Base-by-base conservation (phyloP, 345 rosid genomes). In the Viola odorata region DNA sequence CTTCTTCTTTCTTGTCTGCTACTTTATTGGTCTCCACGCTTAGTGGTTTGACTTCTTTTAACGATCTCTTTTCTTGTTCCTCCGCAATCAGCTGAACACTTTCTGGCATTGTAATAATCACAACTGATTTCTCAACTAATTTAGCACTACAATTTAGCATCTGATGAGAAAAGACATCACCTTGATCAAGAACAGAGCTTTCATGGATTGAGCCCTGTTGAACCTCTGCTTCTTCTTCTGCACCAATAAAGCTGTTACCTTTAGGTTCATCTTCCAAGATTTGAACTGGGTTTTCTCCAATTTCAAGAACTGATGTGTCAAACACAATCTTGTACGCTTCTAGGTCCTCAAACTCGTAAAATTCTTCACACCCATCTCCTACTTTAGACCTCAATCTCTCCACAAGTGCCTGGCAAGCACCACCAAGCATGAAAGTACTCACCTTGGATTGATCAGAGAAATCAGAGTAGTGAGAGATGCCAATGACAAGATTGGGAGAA, bases 251-350 rank as follows among this genome's bases (percentile, higher is more conserved):
- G 39, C 55, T 42, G 11, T 58, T 38, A 58, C 54, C 69, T 45
- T 61, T 45, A 45, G 48, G 58, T 70, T 57, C 73, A 45, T 66
- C 73, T 4, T 65, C 72, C 11, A 61, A 50, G 42, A 48, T 62
- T 7, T 67, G 55, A 45, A 37, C 63, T 5, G 53, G 65, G 60
- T 44, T 55, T 16, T 66, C 77, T 47, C 64, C 23, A 48, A 37
- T 53, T 37, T 81, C 85, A 39, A 70, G 58, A 3, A 50, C 57
- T 38, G 84, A 77, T 0, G 73, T 64, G 45, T 81, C 86, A 45
- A 85, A 86, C 48, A 85, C 83, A 37, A 84, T 79, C 76, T 84
- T 84, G 74, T 80, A 89, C 9, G 67, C 91, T 68, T 85, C 88
- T 17, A 84, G 56, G 39, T 68, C 90, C 64, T 77, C 90, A 8